Evolutionary conservation across 345 rosid species (phyloP), one percentile per base, ranked within the genome.

Genomic region (Toxicodendron radicans): DNA sequence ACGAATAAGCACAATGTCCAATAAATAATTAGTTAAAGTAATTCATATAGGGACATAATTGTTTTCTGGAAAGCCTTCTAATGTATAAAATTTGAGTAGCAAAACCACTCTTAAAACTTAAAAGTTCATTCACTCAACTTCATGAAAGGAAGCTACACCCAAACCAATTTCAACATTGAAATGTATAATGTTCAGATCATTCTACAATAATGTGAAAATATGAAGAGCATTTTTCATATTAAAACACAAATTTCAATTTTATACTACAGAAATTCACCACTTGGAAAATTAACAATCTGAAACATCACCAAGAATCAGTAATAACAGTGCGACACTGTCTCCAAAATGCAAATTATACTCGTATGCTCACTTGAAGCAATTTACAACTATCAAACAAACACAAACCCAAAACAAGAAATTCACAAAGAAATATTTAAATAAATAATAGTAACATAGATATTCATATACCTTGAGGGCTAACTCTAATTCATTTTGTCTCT

Each of bases 401-500:
- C 7, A 61, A 61, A 2, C 2, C 65, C 10, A 0, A 6, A 7
- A 30, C 8, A 30, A 32, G n/a, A 33, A 61, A 33, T 16, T 3
- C 21, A 16, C 1, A 51, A 5, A 13, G 54, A 16, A 51, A 13
- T 16, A 51, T 51, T 12, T 10, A 11, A 38, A 38, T 38, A 38
- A 38, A 38, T 7, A 38, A 7, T 7, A 38, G 0, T 38, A 38
- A 38, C 43, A 38, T 38, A 38, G 21, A 2, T 10, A 5, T 58
- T 30, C 49, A 60, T 11, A 18, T 62, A 83, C 85, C 88, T 73
- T 81, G 51, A 87, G 84, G 67, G 89, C 87, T 76, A 89, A 76
- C 14, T 82, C 82, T 64, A 81, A 52, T 53, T 89, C 83, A 66
- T 85, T 82, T 79, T 85, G 91, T 64, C 85, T 76, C 67, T 75